Evolutionary conservation across 2,329 filamentous ascomycete genomes (phyloP), one percentile per base, ranked within the genome.

Genomic region (Claviceps capensis): DNA sequence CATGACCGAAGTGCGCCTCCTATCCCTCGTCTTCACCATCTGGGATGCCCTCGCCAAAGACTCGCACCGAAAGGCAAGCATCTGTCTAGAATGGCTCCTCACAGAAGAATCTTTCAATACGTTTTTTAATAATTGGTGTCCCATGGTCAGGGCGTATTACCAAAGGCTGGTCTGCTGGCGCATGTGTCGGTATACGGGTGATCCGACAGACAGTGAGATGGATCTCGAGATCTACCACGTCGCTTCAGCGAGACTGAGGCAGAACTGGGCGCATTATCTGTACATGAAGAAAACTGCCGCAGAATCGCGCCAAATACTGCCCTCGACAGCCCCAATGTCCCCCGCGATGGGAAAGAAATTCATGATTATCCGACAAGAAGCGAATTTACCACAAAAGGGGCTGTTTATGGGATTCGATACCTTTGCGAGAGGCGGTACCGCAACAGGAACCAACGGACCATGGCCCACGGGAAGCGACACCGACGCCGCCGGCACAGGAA

Each of bases 101-200:
- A 77, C 82, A 6, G 82, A 86, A 51, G 75, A 82, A 26, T 78
- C 85, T 2, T 95, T 95, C 64, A 81, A 86, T 62, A 81, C 79
- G 55, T 82, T 88, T 55, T 96, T 95, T 69, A 91, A 86, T 62
- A 88, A 95, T 62, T 95, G 90, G 89, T 95, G 88, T 62, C 88
- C 90, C 0, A 95, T 95, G 90, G 88, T 95, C 22, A 80, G 90
- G 55, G 85, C 88, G 14, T 96, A 95, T 66, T 96, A 85, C 64
- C 93, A 95, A 78, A 86, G 90, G 47, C 71, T 96, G 48, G 68
- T 95, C 22, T 95, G 88, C 67, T 96, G 90, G 90, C 81, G 89
- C 54, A 73, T 96, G 47, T 91, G 86, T 57, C 78, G 90, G 56
- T 86, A 85, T 61, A 79, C 82, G 50, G 87, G 83, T 50, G 86